These are phyloP conservation scores for Geranomyces variabilis DNA, from an alignment of 192 early-diverging fungal genomes.

Conservation along the genomic window DNA sequence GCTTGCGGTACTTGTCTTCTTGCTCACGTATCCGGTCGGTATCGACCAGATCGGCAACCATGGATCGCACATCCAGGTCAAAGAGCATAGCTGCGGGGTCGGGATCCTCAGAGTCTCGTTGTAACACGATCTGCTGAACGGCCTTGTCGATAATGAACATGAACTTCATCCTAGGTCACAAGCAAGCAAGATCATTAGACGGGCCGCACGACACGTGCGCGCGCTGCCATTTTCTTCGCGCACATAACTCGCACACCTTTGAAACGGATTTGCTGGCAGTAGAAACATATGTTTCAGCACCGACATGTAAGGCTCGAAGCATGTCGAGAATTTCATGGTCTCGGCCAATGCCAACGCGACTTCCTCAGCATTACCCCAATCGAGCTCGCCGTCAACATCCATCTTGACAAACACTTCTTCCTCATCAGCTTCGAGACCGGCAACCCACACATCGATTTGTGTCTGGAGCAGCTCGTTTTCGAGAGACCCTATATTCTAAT, in stretches of 20 bases:
- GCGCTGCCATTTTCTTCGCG: too few species aligned
- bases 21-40: constrained; percentile 40
- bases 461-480: constrained; percentile 60
- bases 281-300: constrained; percentile 47
- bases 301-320: constrained; percentile 33
- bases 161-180: constrained; percentile 46
- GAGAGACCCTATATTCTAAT: constrained; percentile 46
- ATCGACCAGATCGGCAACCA: constrained; percentile 46
- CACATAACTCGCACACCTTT: constrained; percentile 26
- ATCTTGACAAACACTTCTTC: constrained; percentile 39
- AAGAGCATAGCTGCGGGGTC: constrained; percentile 47
- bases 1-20: constrained; percentile 45
- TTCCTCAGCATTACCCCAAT: constrained; percentile 32
- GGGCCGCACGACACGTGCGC: too few species aligned
- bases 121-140: constrained; percentile 52
- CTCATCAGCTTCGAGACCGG: constrained; percentile 54
- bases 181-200: too few species aligned
- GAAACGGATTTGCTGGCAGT: constrained; percentile 50
- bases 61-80: constrained; percentile 41
- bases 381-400: constrained; percentile 24
- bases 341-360: constrained; percentile 24
- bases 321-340: constrained; percentile 37
- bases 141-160: constrained; percentile 57
- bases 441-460: constrained; percentile 58
- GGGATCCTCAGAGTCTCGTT: constrained; percentile 47